Evolutionary conservation across 1,139 yeast species (phyloP).

Genomic region (Blastobotrys persicus): DNA sequence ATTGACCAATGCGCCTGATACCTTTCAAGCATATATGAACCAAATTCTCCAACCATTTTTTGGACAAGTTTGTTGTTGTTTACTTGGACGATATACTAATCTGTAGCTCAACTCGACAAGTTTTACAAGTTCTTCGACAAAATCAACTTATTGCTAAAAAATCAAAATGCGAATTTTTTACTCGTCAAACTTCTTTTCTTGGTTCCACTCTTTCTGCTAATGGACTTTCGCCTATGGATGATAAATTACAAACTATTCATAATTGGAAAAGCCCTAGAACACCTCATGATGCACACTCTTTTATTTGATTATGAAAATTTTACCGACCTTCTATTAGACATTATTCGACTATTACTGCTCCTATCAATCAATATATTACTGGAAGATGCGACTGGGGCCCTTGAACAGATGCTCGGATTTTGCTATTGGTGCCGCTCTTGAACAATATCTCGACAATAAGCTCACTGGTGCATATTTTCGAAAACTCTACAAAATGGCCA

Average conservation of each 20-base stretch:
- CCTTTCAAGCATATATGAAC: constrained; percentile 20
- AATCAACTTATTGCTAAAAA: constrained; percentile 1
- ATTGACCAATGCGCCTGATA: constrained; percentile 26
- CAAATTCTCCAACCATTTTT: background rate
- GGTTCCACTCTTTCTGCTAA: background rate
- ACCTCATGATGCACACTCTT: background rate
- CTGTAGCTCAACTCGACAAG: background rate
- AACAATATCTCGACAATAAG: background rate
- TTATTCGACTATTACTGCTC: background rate
- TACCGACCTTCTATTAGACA: background rate
- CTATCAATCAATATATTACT: background rate
- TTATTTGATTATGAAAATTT: background rate
- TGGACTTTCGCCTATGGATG: background rate
- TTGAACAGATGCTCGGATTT: too few species aligned
- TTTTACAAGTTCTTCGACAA: background rate
- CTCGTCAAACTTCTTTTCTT: background rate
- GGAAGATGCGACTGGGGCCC: background rate
- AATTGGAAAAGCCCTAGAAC: background rate
- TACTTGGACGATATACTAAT: background rate
- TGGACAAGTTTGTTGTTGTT: constrained; percentile 2
- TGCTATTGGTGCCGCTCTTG: background rate
- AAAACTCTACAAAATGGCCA: background rate
- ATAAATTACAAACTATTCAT: background rate
- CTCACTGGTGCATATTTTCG: background rate
- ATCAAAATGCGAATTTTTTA: constrained; percentile 2